Base-by-base conservation (phyloP, 192 early-diverging fungal genomes). In the Podochytrium sp. region DNA sequence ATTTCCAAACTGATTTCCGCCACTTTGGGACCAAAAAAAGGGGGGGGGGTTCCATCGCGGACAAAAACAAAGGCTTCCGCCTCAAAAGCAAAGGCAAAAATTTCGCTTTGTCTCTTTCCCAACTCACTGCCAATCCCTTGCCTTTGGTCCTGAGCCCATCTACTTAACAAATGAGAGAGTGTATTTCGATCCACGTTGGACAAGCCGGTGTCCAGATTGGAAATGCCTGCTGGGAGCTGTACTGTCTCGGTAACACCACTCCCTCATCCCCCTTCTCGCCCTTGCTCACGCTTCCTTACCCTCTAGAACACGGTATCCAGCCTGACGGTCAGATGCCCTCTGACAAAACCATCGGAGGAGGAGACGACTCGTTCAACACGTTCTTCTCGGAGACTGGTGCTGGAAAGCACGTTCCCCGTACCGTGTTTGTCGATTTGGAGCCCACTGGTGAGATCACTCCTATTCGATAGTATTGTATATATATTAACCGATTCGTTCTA, bases 151-250 rank as follows among this genome's bases (percentile, higher is more conserved):
- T n/a, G n/a, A n/a, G n/a, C n/a, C n/a, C n/a, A n/a, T n/a, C n/a
- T n/a, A n/a, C n/a, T n/a, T n/a, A 49, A n/a, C 47, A 49, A 61
- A 91, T 91, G 90, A 75, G 90, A 75, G 90, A 91, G 83, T 87
- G 90, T 77, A 91, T 91, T 76, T 92, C 90, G 35, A 83, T 91
- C 84, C 90, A 91, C 83, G 87, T 91, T 68, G 86, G 86, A 68
- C 88, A 94, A 84, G 97, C 97, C 76, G 97, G 97, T 96, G 95
- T 99, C 80, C 97, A 99, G 83, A 99, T 99, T 79, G 97, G 97
- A 92, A 98, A 97, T 87, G 94, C 96, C 86, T 99, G 97, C 84
- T 99, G 97, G 97, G 97, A 99, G 85, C 92, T 99, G 53, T 88
- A 88, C 84, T 88, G 86, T 74, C 83, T 88, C 63, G 82, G 86